These are phyloP conservation scores for Penicillium malachiteum DNA, from an alignment of 495 filamentous ascomycete species.

Conservation along the genomic window DNA sequence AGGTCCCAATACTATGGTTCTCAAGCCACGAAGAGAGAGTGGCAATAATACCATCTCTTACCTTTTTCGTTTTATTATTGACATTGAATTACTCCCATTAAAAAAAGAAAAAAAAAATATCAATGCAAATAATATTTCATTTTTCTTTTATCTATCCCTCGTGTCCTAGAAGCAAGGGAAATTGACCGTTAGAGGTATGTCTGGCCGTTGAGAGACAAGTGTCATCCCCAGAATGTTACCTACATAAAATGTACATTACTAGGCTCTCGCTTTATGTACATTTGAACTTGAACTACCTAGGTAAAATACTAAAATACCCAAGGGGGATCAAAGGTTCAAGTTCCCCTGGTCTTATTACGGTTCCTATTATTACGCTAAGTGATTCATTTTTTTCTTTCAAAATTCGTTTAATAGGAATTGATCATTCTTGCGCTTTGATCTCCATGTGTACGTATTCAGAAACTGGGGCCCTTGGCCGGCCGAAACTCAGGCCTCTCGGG, in stretches of 20 bases:
- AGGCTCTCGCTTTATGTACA: no score
- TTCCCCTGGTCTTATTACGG: no score
- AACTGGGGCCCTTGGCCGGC: neutral
- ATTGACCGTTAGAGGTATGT: conserved; percentile 20
- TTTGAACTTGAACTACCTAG: no score
- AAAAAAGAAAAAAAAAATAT: neutral
- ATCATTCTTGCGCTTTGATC: conserved; percentile 21
- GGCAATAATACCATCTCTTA: neutral
- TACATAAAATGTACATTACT: neutral
- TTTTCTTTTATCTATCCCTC: conserved; percentile 7
- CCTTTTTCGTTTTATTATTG: neutral
- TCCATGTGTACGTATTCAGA: neutral
- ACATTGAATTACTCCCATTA: no score
- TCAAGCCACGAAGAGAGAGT: conserved; percentile 5
- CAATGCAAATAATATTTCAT: neutral
- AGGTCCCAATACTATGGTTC: conserved; percentile 1
- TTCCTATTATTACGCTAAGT: no score
- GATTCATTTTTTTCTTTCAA: neutral
- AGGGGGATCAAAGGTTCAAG: no score
- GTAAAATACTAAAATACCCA: no score
- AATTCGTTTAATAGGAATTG: neutral
- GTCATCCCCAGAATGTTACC: conserved; percentile 20
- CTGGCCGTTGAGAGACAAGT: conserved; percentile 26
- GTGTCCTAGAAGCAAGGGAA: conserved; percentile 18
- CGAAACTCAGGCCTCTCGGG: conserved; percentile 20